Conservation (phyloP, 352 stramenopile genomes). For the Phytophthora citricola region DNA sequence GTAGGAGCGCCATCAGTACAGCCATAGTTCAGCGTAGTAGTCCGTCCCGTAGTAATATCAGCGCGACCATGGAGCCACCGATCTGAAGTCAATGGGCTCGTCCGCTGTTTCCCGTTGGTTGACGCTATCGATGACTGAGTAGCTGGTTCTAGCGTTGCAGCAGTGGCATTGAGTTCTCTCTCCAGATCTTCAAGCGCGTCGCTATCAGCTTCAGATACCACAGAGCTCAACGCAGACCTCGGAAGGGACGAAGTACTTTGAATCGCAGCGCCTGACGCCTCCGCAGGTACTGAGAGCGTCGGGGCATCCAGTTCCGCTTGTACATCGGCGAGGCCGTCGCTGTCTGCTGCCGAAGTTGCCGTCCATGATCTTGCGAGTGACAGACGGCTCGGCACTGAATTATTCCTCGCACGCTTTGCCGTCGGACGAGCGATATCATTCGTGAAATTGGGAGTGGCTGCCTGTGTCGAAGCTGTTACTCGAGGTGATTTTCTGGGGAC, state of each 20-base stretch:
- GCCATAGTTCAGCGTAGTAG: no score
- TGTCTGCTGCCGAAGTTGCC: constrained; percentile 32
- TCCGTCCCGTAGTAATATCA: no score
- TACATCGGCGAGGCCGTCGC: constrained; percentile 35
- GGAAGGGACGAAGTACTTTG: background rate
- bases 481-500: constrained; percentile 8
- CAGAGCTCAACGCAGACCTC: constrained; percentile 24
- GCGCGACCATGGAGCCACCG: no score
- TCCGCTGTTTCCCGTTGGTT: constrained; percentile 9
- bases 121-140: background rate
- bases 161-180: constrained; percentile 29
- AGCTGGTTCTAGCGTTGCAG: constrained; percentile 10
- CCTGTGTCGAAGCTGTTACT: constrained; percentile 1
- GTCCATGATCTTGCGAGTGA: constrained; percentile 27
- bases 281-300: constrained; percentile 1
- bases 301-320: constrained; percentile 44
- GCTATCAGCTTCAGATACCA: constrained; percentile 36
- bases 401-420: constrained; percentile 16
- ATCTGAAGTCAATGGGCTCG: no score
- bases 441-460: background rate
- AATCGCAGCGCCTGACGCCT: background rate
- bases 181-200: constrained; percentile 44
- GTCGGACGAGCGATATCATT: background rate
- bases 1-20: no score
- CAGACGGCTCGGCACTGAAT: constrained; percentile 18